Percentiles rank a stretch among this genome's conserved stretches.
Conservation (phyloP, 2,329 filamentous ascomycete genomes). For the Neoascochyta sp. region DNA sequence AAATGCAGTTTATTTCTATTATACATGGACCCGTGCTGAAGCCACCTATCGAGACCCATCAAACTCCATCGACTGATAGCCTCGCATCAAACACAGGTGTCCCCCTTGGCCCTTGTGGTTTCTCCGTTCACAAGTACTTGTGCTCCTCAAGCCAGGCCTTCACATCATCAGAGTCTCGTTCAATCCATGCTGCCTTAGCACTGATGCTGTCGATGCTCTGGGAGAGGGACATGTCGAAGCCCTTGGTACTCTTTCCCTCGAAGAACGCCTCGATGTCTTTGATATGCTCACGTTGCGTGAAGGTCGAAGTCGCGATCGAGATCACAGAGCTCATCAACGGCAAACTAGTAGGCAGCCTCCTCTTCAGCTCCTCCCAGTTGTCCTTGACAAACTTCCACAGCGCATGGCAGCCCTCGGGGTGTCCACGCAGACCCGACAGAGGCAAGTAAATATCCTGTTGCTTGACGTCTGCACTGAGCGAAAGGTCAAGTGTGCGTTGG, state of each 20-base stretch:
- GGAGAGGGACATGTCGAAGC: constrained; percentile 83
- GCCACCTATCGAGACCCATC: too few relatives aligned
- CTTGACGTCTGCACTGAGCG: constrained; percentile 78
- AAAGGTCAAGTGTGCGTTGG: constrained; percentile 70
- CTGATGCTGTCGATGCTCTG: constrained; percentile 82
- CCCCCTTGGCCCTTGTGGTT: too few relatives aligned
- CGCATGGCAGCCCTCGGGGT: constrained; percentile 72
- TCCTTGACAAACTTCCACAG: constrained; percentile 79
- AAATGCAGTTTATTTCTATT: too few relatives aligned
- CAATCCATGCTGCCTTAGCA: constrained; percentile 79
- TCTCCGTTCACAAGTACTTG: constrained; percentile 50
- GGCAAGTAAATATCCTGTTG: constrained; percentile 94
- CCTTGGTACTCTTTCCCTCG: constrained; percentile 73
- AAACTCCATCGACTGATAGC: too few relatives aligned
- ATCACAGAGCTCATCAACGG: constrained; percentile 84
- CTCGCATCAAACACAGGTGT: too few relatives aligned
- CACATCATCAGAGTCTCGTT: constrained; percentile 75
- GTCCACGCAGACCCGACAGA: constrained; percentile 70
- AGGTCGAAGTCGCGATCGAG: constrained; percentile 74
- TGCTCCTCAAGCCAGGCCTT: constrained; percentile 65
- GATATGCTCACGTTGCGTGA: constrained; percentile 73
- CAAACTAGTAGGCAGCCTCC: constrained; percentile 79
- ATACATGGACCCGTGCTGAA: too few relatives aligned
- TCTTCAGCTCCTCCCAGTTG: constrained; percentile 82
- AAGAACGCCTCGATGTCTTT: constrained; percentile 79